Evolutionary conservation across 1,139 yeast species (phyloP).

Genomic region (Kurtzmaniella natalensis): DNA sequence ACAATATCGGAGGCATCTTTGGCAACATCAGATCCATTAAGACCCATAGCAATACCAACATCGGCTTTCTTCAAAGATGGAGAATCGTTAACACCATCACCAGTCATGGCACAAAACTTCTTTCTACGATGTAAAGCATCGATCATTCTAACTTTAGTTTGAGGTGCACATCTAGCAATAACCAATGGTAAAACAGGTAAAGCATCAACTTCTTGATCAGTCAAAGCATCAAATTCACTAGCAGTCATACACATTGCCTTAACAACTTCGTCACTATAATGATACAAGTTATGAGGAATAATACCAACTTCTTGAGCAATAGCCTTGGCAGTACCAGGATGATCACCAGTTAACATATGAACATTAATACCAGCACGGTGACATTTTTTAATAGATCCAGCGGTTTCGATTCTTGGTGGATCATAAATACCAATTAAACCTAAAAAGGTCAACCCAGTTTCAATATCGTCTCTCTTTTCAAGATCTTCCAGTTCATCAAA

Average conservation of each 20-base stretch:
- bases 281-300: constrained; percentile 37
- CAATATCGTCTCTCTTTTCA: constrained; percentile 23
- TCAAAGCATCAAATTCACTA: constrained; percentile 36
- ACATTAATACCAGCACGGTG: constrained; percentile 51
- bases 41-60: constrained; percentile 42
- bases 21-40: constrained; percentile 53
- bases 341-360: constrained; percentile 53
- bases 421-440: constrained; percentile 52
- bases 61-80: constrained; percentile 36
- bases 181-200: constrained; percentile 33
- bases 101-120: constrained; percentile 38
- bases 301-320: constrained; percentile 51
- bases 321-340: constrained; percentile 49
- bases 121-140: constrained; percentile 46
- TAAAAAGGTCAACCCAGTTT: constrained; percentile 33
- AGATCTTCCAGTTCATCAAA: constrained; percentile 7
- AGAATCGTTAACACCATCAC: constrained; percentile 38
- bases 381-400: constrained; percentile 39
- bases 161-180: constrained; percentile 53
- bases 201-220: constrained; percentile 25
- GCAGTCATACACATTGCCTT: constrained; percentile 43
- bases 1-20: constrained; percentile 57
- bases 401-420: constrained; percentile 53
- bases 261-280: constrained; percentile 30
- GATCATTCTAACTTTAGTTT: constrained; percentile 47